Base-by-base conservation (phyloP, 2,329 filamentous ascomycete species). In the Colletotrichum tropicicola region DNA sequence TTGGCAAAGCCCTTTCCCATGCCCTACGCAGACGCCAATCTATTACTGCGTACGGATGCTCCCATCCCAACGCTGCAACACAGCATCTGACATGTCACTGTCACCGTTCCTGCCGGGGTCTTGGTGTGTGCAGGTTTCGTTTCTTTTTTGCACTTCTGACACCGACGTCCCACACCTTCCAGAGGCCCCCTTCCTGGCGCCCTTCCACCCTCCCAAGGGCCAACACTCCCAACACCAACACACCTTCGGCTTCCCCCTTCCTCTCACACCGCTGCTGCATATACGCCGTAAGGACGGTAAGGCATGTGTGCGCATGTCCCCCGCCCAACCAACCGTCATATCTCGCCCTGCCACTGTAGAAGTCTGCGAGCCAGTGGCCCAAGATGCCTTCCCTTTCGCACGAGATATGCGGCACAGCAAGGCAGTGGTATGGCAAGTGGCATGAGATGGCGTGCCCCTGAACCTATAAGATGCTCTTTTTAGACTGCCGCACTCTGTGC, bases 81-180 rank as follows among this genome's bases (percentile, higher is more conserved):
- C 25, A 60, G 41, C 56, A 60, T 60, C 35, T 60, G 48, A 37
- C 61, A 60, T 60, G 43, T 49, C 57, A 45, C 27, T 49, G 30
- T 49, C 57, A 35, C 19, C 8, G 19, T 65, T 32, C 39, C 60
- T 49, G 30, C 30, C 39, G 32, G 43, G 37, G 61, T 41, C 13
- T 41, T 15, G 19, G n/a, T 43, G n/a, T 43, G 39, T 21, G 9
- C 35, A 48, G 21, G 7, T 43, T 21, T 32, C 15, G 37, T 61
- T 61, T 41, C 51, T 51, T 65, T 65, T 49, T 52, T 25, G 32
- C 7, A 39, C 37, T 17, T 61, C 62, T 62, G 49, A 56, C 27
- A 65, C 62, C 49, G 62, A 58, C 62, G 39, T 25, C 51, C 44
- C 44, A 32, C 48, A 49, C 60, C 48, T 43, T 43, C 48, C 25